Percentiles rank a stretch among this genome's conserved stretches.
Evolutionary conservation across 495 filamentous ascomycete genomes (phyloP).

Genomic region (Trichoderma reesei): DNA sequence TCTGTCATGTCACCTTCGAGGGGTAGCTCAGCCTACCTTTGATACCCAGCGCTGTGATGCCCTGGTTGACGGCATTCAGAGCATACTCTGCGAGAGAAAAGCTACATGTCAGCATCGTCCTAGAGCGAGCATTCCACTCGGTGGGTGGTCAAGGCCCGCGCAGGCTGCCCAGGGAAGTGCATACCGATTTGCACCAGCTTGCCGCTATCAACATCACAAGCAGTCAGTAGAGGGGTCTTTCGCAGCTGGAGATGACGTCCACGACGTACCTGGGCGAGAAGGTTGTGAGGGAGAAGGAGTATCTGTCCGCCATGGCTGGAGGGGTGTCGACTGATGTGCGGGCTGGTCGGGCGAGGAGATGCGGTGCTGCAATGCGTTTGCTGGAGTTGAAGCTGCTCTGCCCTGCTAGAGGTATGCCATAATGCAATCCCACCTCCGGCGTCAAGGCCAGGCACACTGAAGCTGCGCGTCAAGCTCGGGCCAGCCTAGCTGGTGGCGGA

Average conservation of each 20-base stretch:
- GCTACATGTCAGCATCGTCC: conserved; percentile 1
- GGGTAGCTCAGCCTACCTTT: conserved; percentile 55
- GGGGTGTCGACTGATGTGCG: not conserved
- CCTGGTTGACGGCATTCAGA: conserved; percentile 96
- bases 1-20: not conserved
- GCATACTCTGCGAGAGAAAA: conserved; percentile 70
- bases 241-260: conserved; percentile 10
- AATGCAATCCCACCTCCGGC: not conserved
- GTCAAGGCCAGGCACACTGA: not conserved
- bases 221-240: conserved; percentile 32
- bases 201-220: conserved; percentile 49
- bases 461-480: conserved; percentile 7
- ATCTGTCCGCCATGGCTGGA: conserved; percentile 83
- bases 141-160: too few relatives aligned
- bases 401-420: not conserved
- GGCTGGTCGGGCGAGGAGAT: conserved; percentile 13
- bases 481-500: conserved; percentile 1
- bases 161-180: conserved; percentile 16
- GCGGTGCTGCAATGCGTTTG: not conserved
- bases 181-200: conserved; percentile 83
- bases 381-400: not conserved
- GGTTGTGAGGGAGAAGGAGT: conserved; percentile 98
- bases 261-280: conserved; percentile 92
- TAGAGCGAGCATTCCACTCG: too few relatives aligned
- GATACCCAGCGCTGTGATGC: conserved; percentile 94